Base-by-base conservation (phyloP, 1,284 basidiomycete species). In the Microbotryum intermedium region DNA sequence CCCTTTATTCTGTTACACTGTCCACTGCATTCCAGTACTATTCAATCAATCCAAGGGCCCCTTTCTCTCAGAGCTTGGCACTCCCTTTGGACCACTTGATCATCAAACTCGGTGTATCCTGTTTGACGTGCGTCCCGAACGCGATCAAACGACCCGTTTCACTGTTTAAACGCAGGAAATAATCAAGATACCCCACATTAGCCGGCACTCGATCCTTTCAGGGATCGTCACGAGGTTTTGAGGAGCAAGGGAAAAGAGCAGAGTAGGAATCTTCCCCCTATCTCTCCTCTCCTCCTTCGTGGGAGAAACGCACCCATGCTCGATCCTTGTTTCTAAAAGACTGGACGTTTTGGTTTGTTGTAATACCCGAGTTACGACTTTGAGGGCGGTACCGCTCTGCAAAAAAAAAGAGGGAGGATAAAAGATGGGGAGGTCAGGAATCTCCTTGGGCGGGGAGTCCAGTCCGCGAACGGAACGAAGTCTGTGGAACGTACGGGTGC, bases 401-500 rank as follows among this genome's bases (percentile, higher is more conserved):
- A 11, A 5, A 26, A n/a, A 2, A 25, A 29, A 21, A 42, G 23
- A 7, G 28, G 10, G 10, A 21, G 13, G 20, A 23, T 8, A 16
- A n/a, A 18, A 10, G 4, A 28, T 6, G 26, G 18, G 3, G 16
- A 3, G 46, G 20, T 48, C 21, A 23, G 21, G n/a, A n/a, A n/a
- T n/a, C n/a, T n/a, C n/a, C n/a, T n/a, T n/a, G n/a, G n/a, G n/a
- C n/a, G n/a, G n/a, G n/a, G n/a, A n/a, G n/a, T n/a, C n/a, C 13
- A 28, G n/a, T 28, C 46, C 2, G n/a, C 11, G 20, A 6, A 18
- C 30, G 50, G 9, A 29, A 51, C n/a, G 18, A 30, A 16, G 30
- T 29, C n/a, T n/a, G n/a, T n/a, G n/a, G 20, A 16, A 50, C 64
- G 20, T 13, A 65, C 63, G 3, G 66, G 66, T 16, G 66, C 64